Evolutionary conservation across 495 filamentous ascomycete genomes (phyloP), one percentile per base, ranked within the genome.

Genomic region (Lophiostoma macrostomum): DNA sequence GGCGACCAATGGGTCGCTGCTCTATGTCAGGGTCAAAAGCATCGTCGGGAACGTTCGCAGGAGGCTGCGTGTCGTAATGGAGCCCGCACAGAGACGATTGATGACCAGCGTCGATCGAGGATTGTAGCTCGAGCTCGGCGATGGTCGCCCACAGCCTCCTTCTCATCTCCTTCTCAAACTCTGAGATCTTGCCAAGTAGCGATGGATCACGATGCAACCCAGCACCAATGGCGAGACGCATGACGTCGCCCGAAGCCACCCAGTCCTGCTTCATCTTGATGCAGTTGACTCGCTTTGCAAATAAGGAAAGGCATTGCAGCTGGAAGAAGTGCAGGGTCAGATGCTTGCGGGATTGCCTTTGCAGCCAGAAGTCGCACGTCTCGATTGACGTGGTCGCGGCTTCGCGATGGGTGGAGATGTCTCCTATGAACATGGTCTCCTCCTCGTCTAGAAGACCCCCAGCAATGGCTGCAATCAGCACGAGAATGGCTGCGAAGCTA

Each of bases 331-430:
- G 14, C 5, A 63, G 42, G 3, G 55, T 63, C 23, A 56, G 43
- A n/a, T 63, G 53, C 50, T 75, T 75, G 16, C 69, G 66, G 44
- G 69, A 71, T 39, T 74, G 73, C 14, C 39, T 46, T 10, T 37
- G 13, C 1, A 75, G 53, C 70, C 71, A 74, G 4, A 52, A 32
- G 35, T 73, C 71, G 12, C 66, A 62, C 1, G 58, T 54, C 20
- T 67, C 67, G 35, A 74, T 71, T 68, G 69, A 69, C 20, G 64
- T 40, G 5, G 55, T 54, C 10, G 71, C 71, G 22, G 58, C 64
- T 50, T 75, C 68, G 1, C 71, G 64, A 13, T 57, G 66, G 2
- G 66, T 30, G 2, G 71, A 67, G 42, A 67, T 71, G 46, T 70
- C 67, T 5, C 73, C 73, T 25, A 71, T 61, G 37, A 71, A 73